Evolutionary conservation across 2,329 filamentous ascomycete genomes (phyloP).

Genomic region (Metarhizium sp.): DNA sequence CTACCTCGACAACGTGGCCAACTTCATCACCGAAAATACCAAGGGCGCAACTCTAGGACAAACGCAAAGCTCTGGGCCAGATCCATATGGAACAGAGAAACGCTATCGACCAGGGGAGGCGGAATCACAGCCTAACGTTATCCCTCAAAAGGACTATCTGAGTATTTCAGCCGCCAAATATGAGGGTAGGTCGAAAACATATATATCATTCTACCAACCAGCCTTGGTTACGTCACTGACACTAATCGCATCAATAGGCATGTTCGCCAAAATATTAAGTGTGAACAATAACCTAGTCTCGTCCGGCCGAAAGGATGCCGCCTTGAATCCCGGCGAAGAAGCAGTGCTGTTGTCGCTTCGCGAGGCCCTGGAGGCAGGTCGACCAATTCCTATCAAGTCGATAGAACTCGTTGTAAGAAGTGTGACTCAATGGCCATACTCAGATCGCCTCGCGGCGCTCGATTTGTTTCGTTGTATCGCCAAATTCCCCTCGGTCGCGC

Average conservation of each 20-base stretch:
- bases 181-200: constrained; percentile 30
- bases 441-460: constrained; percentile 71
- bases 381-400: constrained; percentile 38
- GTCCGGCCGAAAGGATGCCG: constrained; percentile 61
- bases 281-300: constrained; percentile 66
- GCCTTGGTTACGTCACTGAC: background rate
- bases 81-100: constrained; percentile 71
- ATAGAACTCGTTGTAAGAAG: constrained; percentile 62
- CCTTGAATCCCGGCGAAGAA: constrained; percentile 65
- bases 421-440: constrained; percentile 68
- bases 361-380: constrained; percentile 50
- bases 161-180: constrained; percentile 67
- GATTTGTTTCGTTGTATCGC: constrained; percentile 82
- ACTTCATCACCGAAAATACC: constrained; percentile 87
- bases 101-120: constrained; percentile 62
- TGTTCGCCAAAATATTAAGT: constrained; percentile 67
- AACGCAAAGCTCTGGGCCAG: constrained; percentile 41
- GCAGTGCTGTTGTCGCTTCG: constrained; percentile 52
- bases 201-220: background rate
- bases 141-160: constrained; percentile 75
- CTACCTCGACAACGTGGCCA: constrained; percentile 85
- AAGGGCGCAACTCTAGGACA: constrained; percentile 76
- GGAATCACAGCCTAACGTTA: constrained; percentile 42
- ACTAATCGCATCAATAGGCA: constrained; percentile 35
- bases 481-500: constrained; percentile 56